Base-by-base conservation (phyloP, 257 asterid species). In the Voacanga thouarsii region DNA sequence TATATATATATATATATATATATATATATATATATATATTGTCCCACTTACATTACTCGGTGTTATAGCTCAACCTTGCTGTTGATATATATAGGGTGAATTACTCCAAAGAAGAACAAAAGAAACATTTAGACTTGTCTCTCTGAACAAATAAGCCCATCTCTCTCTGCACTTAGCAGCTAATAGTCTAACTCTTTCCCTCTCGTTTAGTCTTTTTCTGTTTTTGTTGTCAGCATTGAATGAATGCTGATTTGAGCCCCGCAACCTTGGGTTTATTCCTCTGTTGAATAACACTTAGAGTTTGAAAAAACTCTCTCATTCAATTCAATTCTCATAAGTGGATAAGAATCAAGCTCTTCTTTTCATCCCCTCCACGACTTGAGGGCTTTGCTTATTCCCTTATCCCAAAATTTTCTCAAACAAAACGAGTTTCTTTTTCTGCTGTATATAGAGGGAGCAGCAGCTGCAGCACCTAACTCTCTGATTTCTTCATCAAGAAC, bases 211-310 rank as follows among this genome's bases (percentile, higher is more conserved):
- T 60, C 41, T 61, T 59, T 85, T 73, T 75, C 66, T 51, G 51
- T 68, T 68, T 41, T 23, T 68, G 33, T 68, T 41, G 73, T 41
- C 73, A 68, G 73, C 73, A 68, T 68, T 65, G 83, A 80, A 65
- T 88, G 86, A 88, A 85, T 84, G 89, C 81, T 84, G 87, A 84
- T 86, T 82, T 77, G 86, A 71, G 84, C 80, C 85, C 82, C 77
- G 75, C 74, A 71, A 51, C 78, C 85, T 69, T 83, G 69, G 69
- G 49, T 71, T 80, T 77, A 67, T 67, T 67, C 67, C 75, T 78
- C 66, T 70, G 41, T 33, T 60, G 14, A 64, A 41, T 59, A 56
- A 53, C 74, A 69, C 50, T 39, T 57, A 47, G 43, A 51, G 72
- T 71, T 82, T 83, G 1, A 16, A 12, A 63, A 30, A 63, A 76